A percentile compares a stretch with the other conserved stretches of the same genome.
Evolutionary conservation across 2,329 filamentous ascomycete genomes (phyloP).

Genomic region (Botryosphaeria agaves): DNA sequence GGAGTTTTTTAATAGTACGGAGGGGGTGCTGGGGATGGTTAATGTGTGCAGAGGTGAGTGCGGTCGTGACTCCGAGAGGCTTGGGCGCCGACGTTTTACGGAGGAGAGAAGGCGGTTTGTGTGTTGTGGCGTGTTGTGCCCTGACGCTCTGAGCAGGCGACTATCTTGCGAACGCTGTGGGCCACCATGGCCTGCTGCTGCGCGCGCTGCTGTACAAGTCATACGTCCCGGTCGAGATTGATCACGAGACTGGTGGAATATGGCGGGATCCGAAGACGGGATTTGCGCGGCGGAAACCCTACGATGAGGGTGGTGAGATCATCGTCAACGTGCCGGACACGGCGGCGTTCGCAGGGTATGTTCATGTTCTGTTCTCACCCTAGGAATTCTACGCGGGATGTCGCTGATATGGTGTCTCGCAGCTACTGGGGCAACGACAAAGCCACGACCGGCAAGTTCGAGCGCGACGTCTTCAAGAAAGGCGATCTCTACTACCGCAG

Average conservation of each 20-base stretch:
- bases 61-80: too few relatives aligned
- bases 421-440: constrained; percentile 39
- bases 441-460: constrained; percentile 42
- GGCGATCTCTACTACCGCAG: constrained; percentile 32
- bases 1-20: constrained; percentile 67
- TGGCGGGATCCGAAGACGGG: constrained; percentile 48
- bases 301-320: constrained; percentile 59
- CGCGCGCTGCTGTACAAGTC: constrained; percentile 34
- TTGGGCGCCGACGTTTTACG: too few relatives aligned
- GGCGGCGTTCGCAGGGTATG: constrained; percentile 48
- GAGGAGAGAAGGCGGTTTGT: too few relatives aligned
- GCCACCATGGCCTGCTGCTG: constrained; percentile 50
- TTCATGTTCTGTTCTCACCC: not conserved
- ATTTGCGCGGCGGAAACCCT: constrained; percentile 44
- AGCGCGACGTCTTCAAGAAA: constrained; percentile 26
- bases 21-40: constrained; percentile 47
- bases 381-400: constrained; percentile 1
- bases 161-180: constrained; percentile 46
- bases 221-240: constrained; percentile 50
- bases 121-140: too few relatives aligned
- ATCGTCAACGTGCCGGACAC: constrained; percentile 43
- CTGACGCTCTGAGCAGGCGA: constrained; percentile 30
- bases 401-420: not conserved
- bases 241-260: constrained; percentile 50
- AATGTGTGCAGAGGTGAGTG: constrained; percentile 32